Evolutionary conservation across 176 grass and related monocot genomes (phyloP), one percentile per base, ranked within the genome.

Genomic region (Oryza glaberrima): DNA sequence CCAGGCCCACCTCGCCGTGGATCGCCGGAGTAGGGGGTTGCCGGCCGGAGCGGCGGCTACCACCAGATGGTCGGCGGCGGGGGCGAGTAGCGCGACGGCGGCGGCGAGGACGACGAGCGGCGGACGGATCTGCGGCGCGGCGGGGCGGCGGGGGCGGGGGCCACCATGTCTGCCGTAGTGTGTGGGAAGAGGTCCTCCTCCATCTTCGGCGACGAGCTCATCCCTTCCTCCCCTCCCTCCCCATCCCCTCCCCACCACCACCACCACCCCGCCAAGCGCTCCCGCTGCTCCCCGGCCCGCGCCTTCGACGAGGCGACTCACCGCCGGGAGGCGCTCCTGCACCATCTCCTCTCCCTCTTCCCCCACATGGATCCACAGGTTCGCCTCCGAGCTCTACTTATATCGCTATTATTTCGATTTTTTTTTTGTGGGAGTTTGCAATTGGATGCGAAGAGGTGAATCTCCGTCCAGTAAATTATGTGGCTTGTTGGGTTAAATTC

Each of bases 141-240:
- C 43, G 73, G 75, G 90, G 77, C 80, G 66, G 30, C 0, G 60
- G 9, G 47, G 73, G 63, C 47, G 70, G 77, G 77, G 88, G 83
- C 83, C 90, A 94, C 90, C 94, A 97, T 97, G 94, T 94, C 94
- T 94, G 92, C 92, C 73, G 86, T 92, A 97, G 94, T 96, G 72
- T 97, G 92, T 66, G 94, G 94, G 76, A 97, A 97, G 94, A 97
- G 92, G 90, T 97, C 94, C 86, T 88, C 91, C 77, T 96, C 94
- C 82, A 85, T 94, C 86, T 94, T 97, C 74, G 83, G 76, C 82
- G 92, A 94, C 89, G 94, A 97, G 77, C 82, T 94, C 84, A 82
- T 90, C 67, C 83, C 93, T 72, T 84, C 92, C 67, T 74, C 92
- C 2, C 83, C 83, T 66, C 70, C 90, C n/a, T 68, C 88, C 35